Percentiles rank a stretch among this genome's conserved stretches.
Conservation (phyloP, 2,329 filamentous ascomycete genomes). For the Mollisia scopiformis region DNA sequence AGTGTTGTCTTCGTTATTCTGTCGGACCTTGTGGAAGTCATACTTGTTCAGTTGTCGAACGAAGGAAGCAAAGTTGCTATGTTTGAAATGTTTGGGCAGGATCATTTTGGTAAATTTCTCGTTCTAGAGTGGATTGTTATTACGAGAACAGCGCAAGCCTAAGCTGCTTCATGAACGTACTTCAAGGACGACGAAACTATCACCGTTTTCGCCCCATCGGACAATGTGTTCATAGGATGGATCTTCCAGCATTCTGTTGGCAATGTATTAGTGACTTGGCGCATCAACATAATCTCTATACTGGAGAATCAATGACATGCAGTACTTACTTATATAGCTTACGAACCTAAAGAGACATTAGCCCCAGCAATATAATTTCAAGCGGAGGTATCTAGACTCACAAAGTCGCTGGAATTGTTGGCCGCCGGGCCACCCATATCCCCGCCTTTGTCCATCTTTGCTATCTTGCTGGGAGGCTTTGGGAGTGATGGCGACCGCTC, state of each 20-base stretch:
- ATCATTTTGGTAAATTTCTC: slow-evolving; percentile 98
- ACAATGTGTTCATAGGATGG: slow-evolving; percentile 91
- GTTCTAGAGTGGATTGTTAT: slow-evolving; percentile 61
- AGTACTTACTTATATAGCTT: slow-evolving; percentile 90
- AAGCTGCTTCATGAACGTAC: slow-evolving; percentile 54
- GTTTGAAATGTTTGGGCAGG: slow-evolving; percentile 97
- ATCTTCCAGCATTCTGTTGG: slow-evolving; percentile 87
- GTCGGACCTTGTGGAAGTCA: slow-evolving; percentile 97
- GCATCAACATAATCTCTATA: slow-evolving; percentile 35
- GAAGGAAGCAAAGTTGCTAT: slow-evolving; percentile 97
- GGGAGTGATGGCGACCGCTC: not conserved
- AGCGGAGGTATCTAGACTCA: slow-evolving; percentile 53
- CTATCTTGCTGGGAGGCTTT: not conserved
- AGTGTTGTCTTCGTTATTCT: slow-evolving; percentile 84
- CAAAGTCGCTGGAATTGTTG: slow-evolving; percentile 95
- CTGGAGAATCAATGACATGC: slow-evolving; percentile 20
- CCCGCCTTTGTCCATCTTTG: slow-evolving; percentile 37
- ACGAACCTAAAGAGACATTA: slow-evolving; percentile 69
- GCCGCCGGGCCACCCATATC: slow-evolving; percentile 41
- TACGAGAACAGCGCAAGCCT: not conserved
- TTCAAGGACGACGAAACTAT: slow-evolving; percentile 97
- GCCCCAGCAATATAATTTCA: not conserved
- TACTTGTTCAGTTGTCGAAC: slow-evolving; percentile 96
- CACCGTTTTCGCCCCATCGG: slow-evolving; percentile 91
- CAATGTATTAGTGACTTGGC: slow-evolving; percentile 24